Conservation (phyloP, 306 rosid genomes). For the Adenanthera pavonina region DNA sequence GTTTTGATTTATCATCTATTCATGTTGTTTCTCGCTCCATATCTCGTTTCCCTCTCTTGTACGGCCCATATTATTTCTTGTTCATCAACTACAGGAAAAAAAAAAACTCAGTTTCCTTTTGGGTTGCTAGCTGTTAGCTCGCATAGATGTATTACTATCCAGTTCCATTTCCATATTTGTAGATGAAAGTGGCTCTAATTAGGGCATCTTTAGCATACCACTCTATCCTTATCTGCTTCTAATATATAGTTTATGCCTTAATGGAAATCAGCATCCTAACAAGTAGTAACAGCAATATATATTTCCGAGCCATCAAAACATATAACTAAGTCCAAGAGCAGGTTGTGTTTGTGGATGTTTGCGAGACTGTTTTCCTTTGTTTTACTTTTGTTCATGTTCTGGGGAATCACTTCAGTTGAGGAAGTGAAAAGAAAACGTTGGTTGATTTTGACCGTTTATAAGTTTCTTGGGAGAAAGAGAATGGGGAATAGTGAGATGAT, state of each 20-base stretch:
- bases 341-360: background rate
- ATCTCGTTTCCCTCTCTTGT: constrained; percentile 14
- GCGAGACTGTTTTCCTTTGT: constrained; percentile 21
- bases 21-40: constrained; percentile 27
- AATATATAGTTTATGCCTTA: constrained; percentile 21
- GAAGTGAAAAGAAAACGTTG: constrained; percentile 10
- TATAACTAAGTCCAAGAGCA: background rate
- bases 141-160: background rate
- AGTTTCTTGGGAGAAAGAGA: constrained; percentile 9
- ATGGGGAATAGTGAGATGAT: constrained; percentile 14
- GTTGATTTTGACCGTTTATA: constrained; percentile 27
- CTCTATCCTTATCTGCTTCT: constrained; percentile 24
- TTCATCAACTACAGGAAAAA: background rate
- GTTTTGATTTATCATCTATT: background rate
- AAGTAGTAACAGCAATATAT: constrained; percentile 4
- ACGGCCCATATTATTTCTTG: background rate
- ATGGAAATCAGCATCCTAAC: background rate
- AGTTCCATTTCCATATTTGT: constrained; percentile 12
- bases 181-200: constrained; percentile 28
- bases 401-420: background rate
- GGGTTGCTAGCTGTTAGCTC: background rate
- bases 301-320: background rate
- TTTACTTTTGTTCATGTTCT: background rate
- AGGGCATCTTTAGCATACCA: background rate
- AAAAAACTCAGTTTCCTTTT: background rate